Conservation (phyloP, 352 stramenopile genomes). For the Phytophthora meadii region DNA sequence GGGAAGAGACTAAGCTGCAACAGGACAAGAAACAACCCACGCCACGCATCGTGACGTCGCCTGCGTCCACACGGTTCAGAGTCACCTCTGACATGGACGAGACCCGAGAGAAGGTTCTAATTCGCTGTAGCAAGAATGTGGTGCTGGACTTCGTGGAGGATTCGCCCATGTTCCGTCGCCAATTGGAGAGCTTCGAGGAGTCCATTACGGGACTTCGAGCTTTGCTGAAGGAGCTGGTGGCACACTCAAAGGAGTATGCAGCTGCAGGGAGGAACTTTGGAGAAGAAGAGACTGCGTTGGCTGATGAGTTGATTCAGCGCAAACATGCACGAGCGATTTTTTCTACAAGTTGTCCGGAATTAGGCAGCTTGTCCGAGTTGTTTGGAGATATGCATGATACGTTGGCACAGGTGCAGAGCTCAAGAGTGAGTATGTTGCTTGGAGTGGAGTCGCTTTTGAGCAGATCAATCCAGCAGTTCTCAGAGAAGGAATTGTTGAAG, state of each 20-base stretch:
- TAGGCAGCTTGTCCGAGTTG: conserved; percentile 77
- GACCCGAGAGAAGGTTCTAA: conserved; percentile 26
- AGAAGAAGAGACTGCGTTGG: conserved; percentile 73
- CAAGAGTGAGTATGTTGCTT: conserved; percentile 82
- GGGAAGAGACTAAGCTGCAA: neutral
- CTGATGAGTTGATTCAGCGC: conserved; percentile 73
- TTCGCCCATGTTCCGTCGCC: conserved; percentile 86
- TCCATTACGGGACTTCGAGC: conserved; percentile 67
- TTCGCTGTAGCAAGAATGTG: conserved; percentile 69
- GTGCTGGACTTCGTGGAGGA: conserved; percentile 88
- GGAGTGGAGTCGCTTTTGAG: conserved; percentile 82
- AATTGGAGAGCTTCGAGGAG: conserved; percentile 84
- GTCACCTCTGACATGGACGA: conserved; percentile 21
- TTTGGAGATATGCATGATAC: conserved; percentile 89
- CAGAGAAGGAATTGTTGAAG: conserved; percentile 75
- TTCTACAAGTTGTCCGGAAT: conserved; percentile 75
- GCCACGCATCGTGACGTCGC: conserved; percentile 12
- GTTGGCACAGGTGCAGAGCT: conserved; percentile 82
- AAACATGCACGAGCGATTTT: conserved; percentile 89
- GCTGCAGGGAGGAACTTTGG: conserved; percentile 66
- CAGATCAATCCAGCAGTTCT: conserved; percentile 68
- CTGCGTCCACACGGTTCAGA: conserved; percentile 9
- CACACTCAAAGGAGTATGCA: conserved; percentile 82
- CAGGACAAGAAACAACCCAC: conserved; percentile 22
- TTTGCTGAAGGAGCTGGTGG: conserved; percentile 76